Percentiles rank a stretch among this genome's conserved stretches.
phyloP scores from a whole-genome alignment of 108 stramenopile species.

The Stephanodiscus minutulus region DNA sequence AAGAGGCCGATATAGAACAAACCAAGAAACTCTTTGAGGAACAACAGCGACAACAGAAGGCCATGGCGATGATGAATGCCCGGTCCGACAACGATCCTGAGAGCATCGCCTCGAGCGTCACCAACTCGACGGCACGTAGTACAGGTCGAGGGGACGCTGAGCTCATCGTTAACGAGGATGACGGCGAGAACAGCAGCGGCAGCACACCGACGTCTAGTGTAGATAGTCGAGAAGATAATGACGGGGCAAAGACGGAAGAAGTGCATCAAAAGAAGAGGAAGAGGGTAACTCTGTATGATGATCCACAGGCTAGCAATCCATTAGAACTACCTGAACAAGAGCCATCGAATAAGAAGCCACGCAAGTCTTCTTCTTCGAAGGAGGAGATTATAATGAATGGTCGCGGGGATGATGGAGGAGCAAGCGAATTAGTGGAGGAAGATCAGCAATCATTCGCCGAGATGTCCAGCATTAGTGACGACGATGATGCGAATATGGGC shows the following conservation, averaged over 20 bases:
- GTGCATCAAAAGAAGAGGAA: constrained; percentile 8
- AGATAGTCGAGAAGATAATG: constrained; percentile 5
- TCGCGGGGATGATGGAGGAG: neutral
- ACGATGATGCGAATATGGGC: constrained; percentile 16
- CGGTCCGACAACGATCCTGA: constrained; percentile 58
- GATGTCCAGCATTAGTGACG: constrained; percentile 34
- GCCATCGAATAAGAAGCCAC: constrained; percentile 9
- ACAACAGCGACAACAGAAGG: constrained; percentile 58
- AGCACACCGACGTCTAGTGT: neutral
- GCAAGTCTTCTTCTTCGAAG: neutral
- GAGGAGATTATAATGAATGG: neutral
- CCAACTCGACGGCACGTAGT: constrained; percentile 34
- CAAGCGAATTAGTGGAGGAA: constrained; percentile 9
- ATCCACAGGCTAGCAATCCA: neutral
- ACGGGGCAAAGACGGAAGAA: neutral
- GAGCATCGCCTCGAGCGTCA: constrained; percentile 73
- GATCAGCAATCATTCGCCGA: constrained; percentile 8
- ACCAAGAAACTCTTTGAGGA: constrained; percentile 57
- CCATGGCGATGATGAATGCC: constrained; percentile 54
- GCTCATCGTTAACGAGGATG: neutral
- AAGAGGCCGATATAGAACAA: constrained; percentile 62
- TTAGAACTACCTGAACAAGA: neutral
- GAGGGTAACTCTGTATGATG: constrained; percentile 7
- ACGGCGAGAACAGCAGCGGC: constrained; percentile 15
- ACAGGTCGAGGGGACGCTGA: neutral